Evolutionary conservation across 2,329 filamentous ascomycete genomes (phyloP).

Genomic region (Epichloe typhina): DNA sequence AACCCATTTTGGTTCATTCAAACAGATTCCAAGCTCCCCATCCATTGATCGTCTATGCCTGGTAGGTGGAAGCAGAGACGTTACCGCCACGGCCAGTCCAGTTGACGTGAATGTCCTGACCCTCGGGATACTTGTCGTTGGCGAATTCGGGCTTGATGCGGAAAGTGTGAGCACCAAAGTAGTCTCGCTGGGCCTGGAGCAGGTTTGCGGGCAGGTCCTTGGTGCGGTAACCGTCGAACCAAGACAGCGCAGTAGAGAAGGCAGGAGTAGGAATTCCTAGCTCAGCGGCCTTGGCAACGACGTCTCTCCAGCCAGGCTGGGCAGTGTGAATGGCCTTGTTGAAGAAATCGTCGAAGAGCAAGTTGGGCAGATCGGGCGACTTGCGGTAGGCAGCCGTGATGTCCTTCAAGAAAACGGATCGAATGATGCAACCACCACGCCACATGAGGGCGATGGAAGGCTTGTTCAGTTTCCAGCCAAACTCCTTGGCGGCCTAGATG

Average conservation of each 20-base stretch:
- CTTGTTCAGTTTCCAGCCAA: conserved; percentile 99
- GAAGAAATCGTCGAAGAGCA: conserved; percentile 99
- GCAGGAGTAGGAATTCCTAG: conserved; percentile 93
- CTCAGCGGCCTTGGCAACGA: conserved; percentile 80
- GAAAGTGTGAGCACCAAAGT: conserved; percentile 95
- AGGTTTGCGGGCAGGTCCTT: conserved; percentile 96
- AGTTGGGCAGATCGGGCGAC: conserved; percentile 90
- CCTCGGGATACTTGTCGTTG: conserved; percentile 66
- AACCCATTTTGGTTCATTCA: background rate
- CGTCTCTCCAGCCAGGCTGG: conserved; percentile 82
- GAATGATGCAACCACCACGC: conserved; percentile 99
- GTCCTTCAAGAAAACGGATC: conserved; percentile 99
- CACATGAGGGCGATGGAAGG: conserved; percentile 99
- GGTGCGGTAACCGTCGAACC: conserved; percentile 98
- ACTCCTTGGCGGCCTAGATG: conserved; percentile 77
- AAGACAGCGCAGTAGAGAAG: conserved; percentile 93
- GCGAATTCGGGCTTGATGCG: conserved; percentile 70
- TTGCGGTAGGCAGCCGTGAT: conserved; percentile 95
- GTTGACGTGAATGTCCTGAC: conserved; percentile 95
- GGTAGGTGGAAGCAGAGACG: conserved; percentile 93
- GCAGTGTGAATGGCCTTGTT: conserved; percentile 97
- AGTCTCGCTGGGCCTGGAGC: conserved; percentile 96
- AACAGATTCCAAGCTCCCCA: background rate
- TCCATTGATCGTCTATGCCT: conserved; percentile 50
- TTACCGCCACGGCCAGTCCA: conserved; percentile 98